Base-by-base conservation (phyloP, 1,284 basidiomycete genomes). In the Sphagnurus paluster region DNA sequence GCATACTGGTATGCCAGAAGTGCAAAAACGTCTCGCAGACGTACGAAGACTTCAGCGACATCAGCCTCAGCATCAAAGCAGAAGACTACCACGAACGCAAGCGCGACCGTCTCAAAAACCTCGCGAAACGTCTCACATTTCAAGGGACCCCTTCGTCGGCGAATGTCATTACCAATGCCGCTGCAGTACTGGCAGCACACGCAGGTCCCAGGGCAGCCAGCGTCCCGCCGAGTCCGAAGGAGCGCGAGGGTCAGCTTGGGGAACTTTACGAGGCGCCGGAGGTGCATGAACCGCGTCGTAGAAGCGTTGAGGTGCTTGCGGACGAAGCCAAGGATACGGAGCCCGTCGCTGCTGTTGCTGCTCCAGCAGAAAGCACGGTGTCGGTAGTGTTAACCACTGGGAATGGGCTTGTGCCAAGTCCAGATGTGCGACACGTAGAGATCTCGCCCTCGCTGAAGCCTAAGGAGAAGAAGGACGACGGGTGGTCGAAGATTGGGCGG, bases 1-100 rank as follows among this genome's bases (percentile, higher is more conserved):
- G 86, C 67, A 87, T 96, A 58, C 86, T 98, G 39, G 89, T 98
- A 3, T 98, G 94, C 66, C 92, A 94, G 60, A 84, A 85, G 46
- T 98, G 94, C 79, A 93, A 94, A 64, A 76, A 91, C 67, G 78
- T 95, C 42, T 95, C 92, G 3, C 86, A 92, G 56, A 95, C 91
- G 9, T 90, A 90, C 60, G 92, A 95, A 66, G 92, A 94, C 60
- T 98, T 98, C 64, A 87, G 90, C 63, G 94, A 97, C 66, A 83
- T 98, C 56, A 92, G 90, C 39, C 74, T 98, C 35, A 84, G 86
- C 58, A 85, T 95, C 61, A 87, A 90, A 62, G 80, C 86, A 1
- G 89, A 92, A 53, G 84, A 90, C 57, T 87, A 87, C 52, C 71
- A 68, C 29, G 75, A 76, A 52, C 72, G 80, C 44, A 90, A 82